Percentiles rank a stretch among this genome's conserved stretches.
Conservation (phyloP, 805 yeast species). For the Nakazawaea holstii region DNA sequence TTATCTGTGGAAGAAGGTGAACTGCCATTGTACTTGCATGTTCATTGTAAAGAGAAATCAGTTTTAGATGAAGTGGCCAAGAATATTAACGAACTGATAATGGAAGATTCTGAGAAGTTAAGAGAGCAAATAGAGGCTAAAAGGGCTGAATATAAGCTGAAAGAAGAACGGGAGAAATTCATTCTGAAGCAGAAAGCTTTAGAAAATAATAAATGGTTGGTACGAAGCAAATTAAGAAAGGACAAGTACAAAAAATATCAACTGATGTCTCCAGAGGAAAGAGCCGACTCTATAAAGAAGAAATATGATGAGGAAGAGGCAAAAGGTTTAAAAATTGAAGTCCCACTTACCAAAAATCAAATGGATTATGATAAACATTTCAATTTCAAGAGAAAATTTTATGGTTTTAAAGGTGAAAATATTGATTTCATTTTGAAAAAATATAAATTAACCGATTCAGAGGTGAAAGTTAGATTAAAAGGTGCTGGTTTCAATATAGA, state of each 20-base stretch:
- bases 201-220: not conserved
- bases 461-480: not conserved
- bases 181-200: not conserved
- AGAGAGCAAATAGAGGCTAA: not conserved
- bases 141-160: not conserved
- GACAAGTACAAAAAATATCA: not conserved
- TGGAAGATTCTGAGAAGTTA: not conserved
- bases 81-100: not conserved
- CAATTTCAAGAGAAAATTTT: not conserved
- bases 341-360: not conserved
- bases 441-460: not conserved
- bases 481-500: slow-evolving; percentile 1
- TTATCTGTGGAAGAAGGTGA: not conserved
- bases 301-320: not conserved
- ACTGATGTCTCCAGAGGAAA: not conserved
- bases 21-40: not conserved
- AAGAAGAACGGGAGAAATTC: not conserved
- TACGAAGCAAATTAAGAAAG: not conserved
- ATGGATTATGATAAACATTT: not conserved
- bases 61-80: not conserved
- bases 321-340: not conserved
- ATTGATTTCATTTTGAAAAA: not conserved
- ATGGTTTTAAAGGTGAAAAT: not conserved
- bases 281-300: not conserved
- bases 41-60: not conserved